Evolutionary conservation across 192 early-diverging fungal genomes (phyloP), one percentile per base, ranked within the genome.

Genomic region (Obelidium mucronatum): DNA sequence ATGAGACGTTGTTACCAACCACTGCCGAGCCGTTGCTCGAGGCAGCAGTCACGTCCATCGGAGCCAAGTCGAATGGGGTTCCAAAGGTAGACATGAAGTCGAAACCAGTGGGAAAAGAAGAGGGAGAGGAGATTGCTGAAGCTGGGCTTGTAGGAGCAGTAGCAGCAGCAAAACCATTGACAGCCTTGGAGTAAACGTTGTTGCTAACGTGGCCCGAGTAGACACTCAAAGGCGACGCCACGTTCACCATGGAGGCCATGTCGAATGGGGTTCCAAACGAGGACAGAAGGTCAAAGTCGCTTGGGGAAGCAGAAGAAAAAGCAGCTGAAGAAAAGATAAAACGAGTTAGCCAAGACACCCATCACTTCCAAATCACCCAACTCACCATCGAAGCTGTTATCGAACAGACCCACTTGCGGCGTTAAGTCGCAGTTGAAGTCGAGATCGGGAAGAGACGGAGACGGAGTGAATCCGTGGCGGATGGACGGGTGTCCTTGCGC

Each of bases 11-110:
- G 67, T 51, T 68, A 68, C 40, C 30, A 68, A 44, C 67, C 24
- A 26, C 39, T 26, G 67, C 40, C 67, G 67, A 68, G 34, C 8
- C 40, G 31, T 4, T 4, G 67, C 67, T 68, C 67, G 31, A 68
- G 67, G 40, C 67, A 52, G 42, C 24, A 11, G 67, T 44, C 67
- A 68, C 67, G 67, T 53, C 67, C 67, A 68, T 68, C 67, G 40
- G 24, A 44, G 67, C 67, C 36, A 40, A 24, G 24, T 22, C 63
- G 31, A 53, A 68, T 52, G 67, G 67, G 67, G 67, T 68, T 52
- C 67, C 67, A 68, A 68, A 52, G 22, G 67, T 3, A 39, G 67
- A 26, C n/a, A 30, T 2, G 24, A 35, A 52, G 48, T 42, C 48
- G 36, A 68, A 68, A 53, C 30, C 26, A 2, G 33, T 24, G 34